These are phyloP conservation scores for Larix kaempferi DNA, from an alignment of 75 land plant species.

Conservation along the genomic window DNA sequence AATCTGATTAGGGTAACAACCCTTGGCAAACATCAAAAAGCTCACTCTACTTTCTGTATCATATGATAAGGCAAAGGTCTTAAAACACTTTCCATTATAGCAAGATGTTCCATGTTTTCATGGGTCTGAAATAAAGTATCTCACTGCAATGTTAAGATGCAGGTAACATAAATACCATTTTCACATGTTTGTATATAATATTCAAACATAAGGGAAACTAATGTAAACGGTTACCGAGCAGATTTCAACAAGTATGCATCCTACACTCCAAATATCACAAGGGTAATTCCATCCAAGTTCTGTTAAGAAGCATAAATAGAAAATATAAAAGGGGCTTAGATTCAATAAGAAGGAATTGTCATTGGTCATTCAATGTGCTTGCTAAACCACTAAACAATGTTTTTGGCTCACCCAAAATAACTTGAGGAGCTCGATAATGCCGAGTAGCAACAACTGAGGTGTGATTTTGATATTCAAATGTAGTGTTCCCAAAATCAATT, in stretches of 20 bases:
- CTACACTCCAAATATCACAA: conserved; percentile 95
- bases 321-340: background rate
- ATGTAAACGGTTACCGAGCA: conserved; percentile 65
- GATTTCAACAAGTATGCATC: conserved; percentile 91
- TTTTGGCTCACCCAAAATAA: conserved; percentile 61
- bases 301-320: conserved; percentile 14
- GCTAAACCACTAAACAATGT: background rate
- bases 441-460: conserved; percentile 72
- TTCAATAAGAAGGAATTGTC: no score
- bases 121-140: conserved; percentile 85
- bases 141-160: conserved; percentile 32
- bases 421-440: conserved; percentile 88
- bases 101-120: conserved; percentile 79
- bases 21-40: conserved; percentile 4
- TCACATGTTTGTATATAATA: background rate
- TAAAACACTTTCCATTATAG: conserved; percentile 81
- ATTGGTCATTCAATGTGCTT: background rate
- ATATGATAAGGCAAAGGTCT: conserved; percentile 65
- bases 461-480: conserved; percentile 66
- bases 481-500: conserved; percentile 89
- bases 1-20: background rate
- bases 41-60: conserved; percentile 64
- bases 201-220: background rate
- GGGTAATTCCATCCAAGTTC: conserved; percentile 97
- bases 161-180: background rate